Conservation (phyloP, 202 grass and related monocot genomes). For the Panicum hallii region DNA sequence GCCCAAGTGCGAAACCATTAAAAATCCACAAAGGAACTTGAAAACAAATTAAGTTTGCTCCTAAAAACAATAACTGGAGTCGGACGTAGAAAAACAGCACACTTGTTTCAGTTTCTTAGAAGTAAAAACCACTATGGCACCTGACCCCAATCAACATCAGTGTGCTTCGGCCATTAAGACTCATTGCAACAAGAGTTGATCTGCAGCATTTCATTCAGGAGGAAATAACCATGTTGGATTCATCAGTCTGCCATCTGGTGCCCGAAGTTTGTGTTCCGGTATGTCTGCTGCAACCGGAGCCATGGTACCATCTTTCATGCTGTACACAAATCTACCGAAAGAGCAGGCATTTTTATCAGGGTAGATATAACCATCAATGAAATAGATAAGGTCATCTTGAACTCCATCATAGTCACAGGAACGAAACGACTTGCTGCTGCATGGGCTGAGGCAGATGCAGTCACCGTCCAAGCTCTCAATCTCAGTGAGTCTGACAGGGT, state of each 20-base stretch:
- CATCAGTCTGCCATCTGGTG: conserved; percentile 17
- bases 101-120: not conserved
- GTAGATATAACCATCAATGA: not conserved
- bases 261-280: not conserved
- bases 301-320: conserved; percentile 32
- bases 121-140: conserved; percentile 10
- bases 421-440: conserved; percentile 32
- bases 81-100: not conserved
- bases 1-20: too few species aligned
- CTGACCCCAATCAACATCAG: not conserved
- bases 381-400: conserved; percentile 39
- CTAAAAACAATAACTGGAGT: not conserved
- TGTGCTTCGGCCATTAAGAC: not conserved
- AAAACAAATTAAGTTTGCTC: not conserved
- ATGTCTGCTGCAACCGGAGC: conserved; percentile 11
- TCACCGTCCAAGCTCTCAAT: conserved; percentile 39
- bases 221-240: conserved; percentile 47
- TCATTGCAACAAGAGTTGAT: not conserved
- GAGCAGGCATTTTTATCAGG: too few species aligned
- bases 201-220: conserved; percentile 25
- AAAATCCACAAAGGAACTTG: too few species aligned
- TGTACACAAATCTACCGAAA: not conserved
- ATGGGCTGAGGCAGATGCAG: conserved; percentile 47
- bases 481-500: conserved; percentile 10
- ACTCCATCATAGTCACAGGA: conserved; percentile 26